These are phyloP conservation scores for Domatiomyces globalis DNA, from an alignment of 2,329 filamentous ascomycete genomes.

Conservation along the genomic window DNA sequence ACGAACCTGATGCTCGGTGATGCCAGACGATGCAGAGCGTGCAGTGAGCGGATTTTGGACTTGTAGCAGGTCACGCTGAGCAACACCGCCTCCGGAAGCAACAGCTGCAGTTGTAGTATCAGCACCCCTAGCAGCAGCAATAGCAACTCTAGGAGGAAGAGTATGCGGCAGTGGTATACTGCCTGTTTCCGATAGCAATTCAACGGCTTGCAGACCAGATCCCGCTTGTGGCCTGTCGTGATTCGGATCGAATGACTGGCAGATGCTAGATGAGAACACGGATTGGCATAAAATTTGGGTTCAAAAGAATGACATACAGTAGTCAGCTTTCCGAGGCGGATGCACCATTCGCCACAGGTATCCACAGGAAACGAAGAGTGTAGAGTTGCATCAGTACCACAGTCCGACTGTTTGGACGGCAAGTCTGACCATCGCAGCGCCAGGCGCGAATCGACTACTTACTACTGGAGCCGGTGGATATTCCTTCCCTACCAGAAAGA, in stretches of 20 bases:
- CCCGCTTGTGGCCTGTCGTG: background rate
- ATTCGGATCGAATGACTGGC: background rate
- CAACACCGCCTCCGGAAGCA: background rate
- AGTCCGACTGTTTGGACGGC: background rate
- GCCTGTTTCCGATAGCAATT: background rate
- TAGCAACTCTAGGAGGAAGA: background rate
- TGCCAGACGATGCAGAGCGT: background rate
- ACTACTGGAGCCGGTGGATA: background rate
- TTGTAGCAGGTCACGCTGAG: background rate
- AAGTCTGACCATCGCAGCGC: background rate
- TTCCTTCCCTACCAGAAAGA: background rate
- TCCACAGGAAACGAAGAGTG: background rate
- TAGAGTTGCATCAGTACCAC: background rate
- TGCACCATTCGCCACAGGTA: background rate
- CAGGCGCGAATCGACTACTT: background rate
- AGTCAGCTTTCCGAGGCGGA: background rate
- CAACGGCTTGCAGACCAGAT: background rate
- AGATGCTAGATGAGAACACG: background rate
- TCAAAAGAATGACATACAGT: background rate
- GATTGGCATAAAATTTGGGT: background rate
- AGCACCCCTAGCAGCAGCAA: background rate
- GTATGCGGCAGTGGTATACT: background rate
- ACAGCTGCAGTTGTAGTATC: background rate
- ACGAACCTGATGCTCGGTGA: background rate
- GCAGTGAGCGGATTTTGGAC: no score